These are phyloP conservation scores for Antarctomyces pellizariae DNA, from an alignment of 495 filamentous ascomycete species.

Conservation along the genomic window DNA sequence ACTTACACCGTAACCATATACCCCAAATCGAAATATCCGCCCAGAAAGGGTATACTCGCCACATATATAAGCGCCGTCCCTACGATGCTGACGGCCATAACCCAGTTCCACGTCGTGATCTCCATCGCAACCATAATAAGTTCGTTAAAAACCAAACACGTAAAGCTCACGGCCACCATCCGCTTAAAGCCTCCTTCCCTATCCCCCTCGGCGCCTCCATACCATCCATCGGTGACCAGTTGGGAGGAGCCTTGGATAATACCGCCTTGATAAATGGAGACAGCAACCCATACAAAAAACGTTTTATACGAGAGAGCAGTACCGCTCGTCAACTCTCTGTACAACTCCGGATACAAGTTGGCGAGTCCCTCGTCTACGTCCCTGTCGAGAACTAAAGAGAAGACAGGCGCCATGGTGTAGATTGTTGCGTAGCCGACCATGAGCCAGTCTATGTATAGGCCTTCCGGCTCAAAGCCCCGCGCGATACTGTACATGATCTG, in stretches of 20 bases:
- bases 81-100: constrained; percentile 69
- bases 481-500: constrained; percentile 97
- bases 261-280: constrained; percentile 84
- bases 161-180: constrained; percentile 84
- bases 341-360: constrained; percentile 90
- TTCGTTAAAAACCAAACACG: constrained; percentile 82
- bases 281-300: constrained; percentile 92
- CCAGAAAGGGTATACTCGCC: constrained; percentile 66
- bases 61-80: constrained; percentile 64
- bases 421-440: constrained; percentile 92
- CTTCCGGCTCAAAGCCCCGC: constrained; percentile 72
- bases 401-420: constrained; percentile 86
- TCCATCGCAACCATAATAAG: constrained; percentile 91
- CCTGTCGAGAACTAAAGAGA: constrained; percentile 85
- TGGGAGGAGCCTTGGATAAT: constrained; percentile 87
- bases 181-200: too few species aligned
- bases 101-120: constrained; percentile 88
- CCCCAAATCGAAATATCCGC: constrained; percentile 68
- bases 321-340: constrained; percentile 79
- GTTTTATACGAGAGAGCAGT: constrained; percentile 71
- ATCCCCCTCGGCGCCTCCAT: too few species aligned
- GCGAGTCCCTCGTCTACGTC: constrained; percentile 87
- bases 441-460: constrained; percentile 88
- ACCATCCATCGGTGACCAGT: constrained; percentile 46
- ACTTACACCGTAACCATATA: constrained; percentile 48